phyloP scores from a whole-genome alignment of 73 alveolate species.

The Paramecium octaurelia region DNA sequence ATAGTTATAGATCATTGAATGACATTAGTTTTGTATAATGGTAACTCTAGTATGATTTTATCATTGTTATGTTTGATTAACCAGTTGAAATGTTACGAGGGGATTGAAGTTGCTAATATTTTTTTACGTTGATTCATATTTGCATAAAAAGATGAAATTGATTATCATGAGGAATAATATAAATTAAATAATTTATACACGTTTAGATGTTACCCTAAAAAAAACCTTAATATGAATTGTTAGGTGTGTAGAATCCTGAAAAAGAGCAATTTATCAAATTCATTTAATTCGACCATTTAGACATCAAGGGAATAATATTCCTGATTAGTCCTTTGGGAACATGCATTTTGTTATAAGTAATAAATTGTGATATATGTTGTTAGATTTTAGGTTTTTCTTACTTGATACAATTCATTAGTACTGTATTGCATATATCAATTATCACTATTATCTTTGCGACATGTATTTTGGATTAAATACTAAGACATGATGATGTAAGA shows the following conservation, averaged over 20 bases:
- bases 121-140: background rate
- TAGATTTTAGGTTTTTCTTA: background rate
- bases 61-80: background rate
- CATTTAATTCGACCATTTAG: background rate
- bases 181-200: constrained; percentile 34
- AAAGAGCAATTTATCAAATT: background rate
- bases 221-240: constrained; percentile 5
- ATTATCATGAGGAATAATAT: background rate
- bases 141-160: background rate
- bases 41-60: background rate
- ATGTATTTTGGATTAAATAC: background rate
- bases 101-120: background rate
- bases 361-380: background rate
- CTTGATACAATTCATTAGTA: background rate
- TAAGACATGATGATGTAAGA: constrained; percentile 20
- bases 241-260: background rate
- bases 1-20: too few relatives aligned
- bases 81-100: background rate
- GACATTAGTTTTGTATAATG: too few relatives aligned
- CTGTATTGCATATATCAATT: constrained; percentile 6
- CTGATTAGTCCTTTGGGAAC: constrained; percentile 25
- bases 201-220: background rate
- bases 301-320: background rate
- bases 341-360: background rate
- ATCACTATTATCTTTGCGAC: background rate